Conservation (phyloP, 371 early-diverging fungal species). For the Basidiobolus heterosporus region DNA sequence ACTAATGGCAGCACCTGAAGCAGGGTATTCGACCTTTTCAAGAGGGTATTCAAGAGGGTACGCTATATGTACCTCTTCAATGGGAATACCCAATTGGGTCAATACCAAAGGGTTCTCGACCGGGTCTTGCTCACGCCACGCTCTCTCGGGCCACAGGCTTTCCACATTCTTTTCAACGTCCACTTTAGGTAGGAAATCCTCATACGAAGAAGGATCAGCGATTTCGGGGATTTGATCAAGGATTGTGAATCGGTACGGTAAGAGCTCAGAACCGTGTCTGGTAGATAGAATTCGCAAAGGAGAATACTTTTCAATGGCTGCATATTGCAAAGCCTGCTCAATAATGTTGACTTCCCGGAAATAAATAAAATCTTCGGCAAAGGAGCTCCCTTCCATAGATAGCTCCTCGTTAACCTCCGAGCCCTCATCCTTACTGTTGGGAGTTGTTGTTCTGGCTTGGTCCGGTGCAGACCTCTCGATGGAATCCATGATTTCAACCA, state of each 20-base stretch:
- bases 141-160: constrained; percentile 4
- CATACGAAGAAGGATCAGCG: constrained; percentile 5
- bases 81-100: background rate
- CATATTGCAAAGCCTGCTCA: constrained; percentile 38
- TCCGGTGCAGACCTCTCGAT: background rate
- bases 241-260: constrained; percentile 43
- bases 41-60: constrained; percentile 2
- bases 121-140: constrained; percentile 8
- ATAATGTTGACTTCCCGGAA: constrained; percentile 50
- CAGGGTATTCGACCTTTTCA: constrained; percentile 4
- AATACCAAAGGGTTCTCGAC: constrained; percentile 8
- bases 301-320: constrained; percentile 27
- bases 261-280: constrained; percentile 31
- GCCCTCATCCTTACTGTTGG: background rate
- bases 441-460: background rate
- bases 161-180: constrained; percentile 1
- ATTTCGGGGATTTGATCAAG: constrained; percentile 46
- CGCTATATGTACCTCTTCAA: constrained; percentile 1
- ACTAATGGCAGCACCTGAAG: constrained; percentile 3
- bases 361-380: constrained; percentile 22
- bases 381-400: background rate
- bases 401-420: background rate
- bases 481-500: constrained; percentile 26
- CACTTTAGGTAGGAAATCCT: constrained; percentile 6
- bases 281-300: constrained; percentile 43